Evolutionary conservation across 805 yeast species (phyloP), one percentile per base, ranked within the genome.

Genomic region (Saturnispora halmiae): DNA sequence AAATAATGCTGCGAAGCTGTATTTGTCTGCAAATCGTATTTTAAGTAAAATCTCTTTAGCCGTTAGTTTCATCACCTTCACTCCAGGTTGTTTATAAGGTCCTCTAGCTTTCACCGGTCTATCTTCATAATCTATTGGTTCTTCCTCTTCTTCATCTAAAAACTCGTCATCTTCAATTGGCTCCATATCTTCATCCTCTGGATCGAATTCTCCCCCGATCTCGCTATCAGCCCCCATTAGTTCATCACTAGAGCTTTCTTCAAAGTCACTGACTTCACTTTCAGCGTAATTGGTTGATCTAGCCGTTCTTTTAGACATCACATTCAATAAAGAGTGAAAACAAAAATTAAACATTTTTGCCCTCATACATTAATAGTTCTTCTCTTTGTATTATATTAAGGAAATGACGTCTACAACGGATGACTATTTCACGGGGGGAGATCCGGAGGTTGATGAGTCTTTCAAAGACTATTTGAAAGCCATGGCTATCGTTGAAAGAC

Each of bases 71-170:
- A 39, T 4, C 25, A 39, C 28, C 32, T 33, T 32, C 7, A 39
- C 37, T 15, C 42, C 42, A 3, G 42, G 42, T 13, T 53, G 58
- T 25, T 43, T 51, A 6, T 51, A 57, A 13, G 50, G 48, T 5
- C 51, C 56, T 10, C 52, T 52, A 13, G 41, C 46, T 13, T 32
- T 33, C 19, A 42, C 47, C 15, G 34, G 33, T 7, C 15, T 9
- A 14, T 32, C 36, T 13, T 43, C 43, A 5, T 34, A 33, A 18
- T 40, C 46, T 11, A 32, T 14, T 3, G 24, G 34, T 11, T 31
- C 40, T 5, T 40, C 41, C 15, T 49, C 55, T 6, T 43, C 45
- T 6, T 45, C 50, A 20, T 30, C 41, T 3, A 18, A 18, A 21
- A 35, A 25, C 31, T 36, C 43, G 43, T 49, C 32, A 38, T 45